Evolutionary conservation across 2,329 filamentous ascomycete genomes (phyloP), one percentile per base, ranked within the genome.

Genomic region (Colletotrichum shisoi): DNA sequence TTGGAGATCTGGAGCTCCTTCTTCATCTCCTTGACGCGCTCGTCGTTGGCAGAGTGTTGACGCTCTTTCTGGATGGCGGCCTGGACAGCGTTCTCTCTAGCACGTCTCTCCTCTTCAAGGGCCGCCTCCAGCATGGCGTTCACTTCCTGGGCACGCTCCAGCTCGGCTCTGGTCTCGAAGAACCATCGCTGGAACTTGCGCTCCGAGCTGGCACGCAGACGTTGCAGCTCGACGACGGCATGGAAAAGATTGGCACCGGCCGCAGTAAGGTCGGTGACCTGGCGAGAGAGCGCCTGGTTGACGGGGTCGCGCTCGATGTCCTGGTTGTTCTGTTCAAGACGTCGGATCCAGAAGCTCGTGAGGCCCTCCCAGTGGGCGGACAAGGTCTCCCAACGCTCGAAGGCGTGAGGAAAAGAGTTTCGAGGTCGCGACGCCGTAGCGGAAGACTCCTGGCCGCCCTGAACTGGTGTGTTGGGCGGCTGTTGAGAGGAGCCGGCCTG

Each of bases 141-240:
- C 44, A 91, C 84, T 78, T 98, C 95, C 71, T 92, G 90, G 57
- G 89, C 86, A 34, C 91, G 89, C 80, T 98, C 95, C 71, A 96
- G 88, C 71, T 98, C 94, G 39, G 90, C 86, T 58, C 94, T 86
- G 8, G 94, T 97, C 76, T 99, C 95, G 72, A 96, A 97, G 79
- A 98, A 98, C 95, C 95, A 99, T 57, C 95, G 87, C 79, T 99
- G 95, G 73, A 99, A 99, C 76, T 98, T 98, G 70, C 95, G 89
- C 78, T 99, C 95, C 0, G 94, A 98, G 63, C 93, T 97, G 44
- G 95, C 95, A 49, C 95, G 91, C 31, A 99, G 84, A 37, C 95
- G 89, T 77, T 99, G 95, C 52, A 99, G 82, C 78, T 99, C 95
- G 3, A 99, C 95, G 0, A 99, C 94, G 11, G 95, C 95, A 76